Evolutionary conservation across 495 filamentous ascomycete species (phyloP), one percentile per base, ranked within the genome.

Genomic region (Corynascus novoguineensis): DNA sequence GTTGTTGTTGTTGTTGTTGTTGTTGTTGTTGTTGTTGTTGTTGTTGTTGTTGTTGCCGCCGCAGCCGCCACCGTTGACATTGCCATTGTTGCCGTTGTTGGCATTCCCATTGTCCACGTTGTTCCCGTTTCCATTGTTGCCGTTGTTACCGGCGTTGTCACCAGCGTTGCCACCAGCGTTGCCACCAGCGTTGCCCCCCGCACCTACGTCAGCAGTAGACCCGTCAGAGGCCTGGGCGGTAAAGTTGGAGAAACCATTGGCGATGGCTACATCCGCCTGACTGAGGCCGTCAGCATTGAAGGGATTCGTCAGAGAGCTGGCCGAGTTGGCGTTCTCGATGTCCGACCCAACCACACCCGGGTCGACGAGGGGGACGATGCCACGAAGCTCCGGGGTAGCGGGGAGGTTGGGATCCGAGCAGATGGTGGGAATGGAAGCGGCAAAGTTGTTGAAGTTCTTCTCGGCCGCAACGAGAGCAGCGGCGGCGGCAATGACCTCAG

Each of bases 401-500:
- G 83, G 83, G 9, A 86, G 79, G 22, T 66, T 68, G 9, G 76
- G 66, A 54, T 86, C 83, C 11, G 65, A 71, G 68, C 83, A 85
- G 64, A 85, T 77, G 51, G 69, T 76, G 49, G 82, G 83, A 27
- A 80, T 73, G 35, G 63, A 65, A 42, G 77, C 74, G 25, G 63
- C 76, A 57, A 82, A 85, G 37, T 79, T 79, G 72, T 86, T 86
- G 74, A 81, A 81, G 77, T 86, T 85, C 71, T 84, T 80, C 74
- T 86, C 83, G n/a, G 83, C 81, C 12, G 76, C 77, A 6, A 86
- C 83, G 0, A 85, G 72, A 9, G 73, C 77, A 49, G 76, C 76
- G 31, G 83, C 83, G 5, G 77, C 83, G 10, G 74, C 71, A 50
- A 85, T 73, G 49, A 81, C 82, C 55, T 70, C 66, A 21, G 73